Base-by-base conservation (phyloP, 148 eudicot genomes). In the Spergularia bocconei region DNA sequence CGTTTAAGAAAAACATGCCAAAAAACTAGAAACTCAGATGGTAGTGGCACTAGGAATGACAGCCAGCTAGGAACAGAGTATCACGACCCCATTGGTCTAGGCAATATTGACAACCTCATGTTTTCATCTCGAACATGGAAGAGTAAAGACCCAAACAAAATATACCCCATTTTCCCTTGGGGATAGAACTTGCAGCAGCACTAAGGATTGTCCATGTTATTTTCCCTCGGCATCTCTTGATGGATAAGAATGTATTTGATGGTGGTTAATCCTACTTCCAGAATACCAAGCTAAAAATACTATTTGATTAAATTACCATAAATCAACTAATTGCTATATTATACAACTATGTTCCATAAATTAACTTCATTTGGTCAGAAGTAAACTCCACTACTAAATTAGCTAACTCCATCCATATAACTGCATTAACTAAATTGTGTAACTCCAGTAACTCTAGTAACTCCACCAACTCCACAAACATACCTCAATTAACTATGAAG, bases 11-110 rank as follows among this genome's bases (percentile, higher is more conserved):
- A n/a, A 71, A 71, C 52, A 44, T 60, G 51, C 75, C 39, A 20
- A 58, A 4, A 50, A 72, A 39, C 4, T 38, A 71, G 74, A 52
- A 41, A 36, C 63, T 38, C 52, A 71, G 36, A 56, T 50, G 63
- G 47, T 51, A 71, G 56, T 50, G 63, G 47, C 63, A 71, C 61
- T 41, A 38, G 15, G 23, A 63, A 55, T 36, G 50, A 55, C 20
- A 17, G 59, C 44, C 36, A 4, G 20, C 17, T 63, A 4, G 38
- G 19, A 33, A 63, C 11, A 67, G 53, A 44, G 7, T 7, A 23
- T 67, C 33, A 67, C 33, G 20, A 10, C 21, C 3, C 70, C 47
- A 10, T 67, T 44, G 44, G 53, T 9, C 11, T 14, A 41, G 53
- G 25, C 47, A 44, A 39, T 19, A 66, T 44, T 19, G 52, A 11